Evolutionary conservation across 352 stramenopile genomes (phyloP).

Genomic region (Phytophthora foliorum): DNA sequence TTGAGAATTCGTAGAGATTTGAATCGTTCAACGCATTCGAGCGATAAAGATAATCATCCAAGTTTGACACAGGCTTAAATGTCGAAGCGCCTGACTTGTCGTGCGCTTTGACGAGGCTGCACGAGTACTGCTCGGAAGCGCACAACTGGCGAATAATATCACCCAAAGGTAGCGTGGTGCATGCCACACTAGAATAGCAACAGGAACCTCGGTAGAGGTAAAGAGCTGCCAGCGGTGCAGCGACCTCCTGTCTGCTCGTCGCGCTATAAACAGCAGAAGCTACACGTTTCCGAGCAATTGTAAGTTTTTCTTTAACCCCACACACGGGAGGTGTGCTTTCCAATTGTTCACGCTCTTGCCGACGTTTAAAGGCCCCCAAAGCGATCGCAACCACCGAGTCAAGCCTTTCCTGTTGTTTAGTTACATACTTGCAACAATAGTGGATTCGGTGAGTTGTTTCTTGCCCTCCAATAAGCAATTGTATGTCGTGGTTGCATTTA

Average conservation of each 20-base stretch:
- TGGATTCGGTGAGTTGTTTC: no score
- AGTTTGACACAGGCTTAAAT: background rate
- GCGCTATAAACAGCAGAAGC: background rate
- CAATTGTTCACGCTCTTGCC: slow-evolving; percentile 4
- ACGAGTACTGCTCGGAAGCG: background rate
- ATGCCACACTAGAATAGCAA: slow-evolving; percentile 9
- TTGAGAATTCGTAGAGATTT: slow-evolving; percentile 9
- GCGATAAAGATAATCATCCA: slow-evolving; percentile 12
- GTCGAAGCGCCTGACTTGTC: background rate
- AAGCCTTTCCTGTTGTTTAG: slow-evolving; percentile 15
- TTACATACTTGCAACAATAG: slow-evolving; percentile 24
- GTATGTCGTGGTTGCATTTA: no score
- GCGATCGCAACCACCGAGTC: slow-evolving; percentile 7
- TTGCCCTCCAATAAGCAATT: no score
- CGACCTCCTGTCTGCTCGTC: slow-evolving; percentile 13
- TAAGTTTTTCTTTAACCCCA: background rate
- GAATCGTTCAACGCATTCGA: background rate
- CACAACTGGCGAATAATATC: slow-evolving; percentile 5
- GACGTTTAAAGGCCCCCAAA: background rate
- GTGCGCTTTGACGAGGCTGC: background rate
- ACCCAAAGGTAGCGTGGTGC: background rate
- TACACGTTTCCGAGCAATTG: background rate
- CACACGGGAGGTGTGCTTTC: no score
- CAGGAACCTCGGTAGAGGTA: slow-evolving; percentile 10
- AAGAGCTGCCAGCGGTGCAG: slow-evolving; percentile 6